These are phyloP conservation scores for Arabidopsis lyrata DNA, from an alignment of 441 rosid species.

Conservation along the genomic window DNA sequence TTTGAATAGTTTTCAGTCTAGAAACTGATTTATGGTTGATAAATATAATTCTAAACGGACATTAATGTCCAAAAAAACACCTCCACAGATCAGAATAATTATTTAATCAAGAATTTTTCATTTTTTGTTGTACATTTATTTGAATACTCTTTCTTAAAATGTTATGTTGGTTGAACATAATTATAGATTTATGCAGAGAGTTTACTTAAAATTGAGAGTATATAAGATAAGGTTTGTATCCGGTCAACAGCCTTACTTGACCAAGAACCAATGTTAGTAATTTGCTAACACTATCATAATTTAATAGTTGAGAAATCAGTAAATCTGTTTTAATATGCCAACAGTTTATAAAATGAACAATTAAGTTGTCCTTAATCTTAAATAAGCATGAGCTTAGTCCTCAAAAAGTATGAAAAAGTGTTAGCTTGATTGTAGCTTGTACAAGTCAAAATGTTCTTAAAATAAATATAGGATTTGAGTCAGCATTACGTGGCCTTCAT, in stretches of 20 bases:
- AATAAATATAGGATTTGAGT: conserved; percentile 21
- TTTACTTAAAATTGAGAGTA: not conserved
- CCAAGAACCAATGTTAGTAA: not conserved
- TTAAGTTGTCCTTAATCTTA: conserved; percentile 17
- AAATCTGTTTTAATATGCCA: not conserved
- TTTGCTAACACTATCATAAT: not conserved
- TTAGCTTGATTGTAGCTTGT: conserved; percentile 12
- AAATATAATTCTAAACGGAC: too few relatives aligned
- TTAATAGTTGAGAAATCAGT: not conserved
- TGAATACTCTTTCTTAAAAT: not conserved
- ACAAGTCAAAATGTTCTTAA: conserved; percentile 27
- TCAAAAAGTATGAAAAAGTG: conserved; percentile 16
- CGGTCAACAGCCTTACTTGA: not conserved
- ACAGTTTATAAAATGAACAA: not conserved
- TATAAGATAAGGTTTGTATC: not conserved
- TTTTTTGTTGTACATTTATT: not conserved
- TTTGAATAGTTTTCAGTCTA: not conserved
- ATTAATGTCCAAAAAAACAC: not conserved
- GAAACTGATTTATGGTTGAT: not conserved
- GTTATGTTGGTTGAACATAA: not conserved
- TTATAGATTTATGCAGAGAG: not conserved
- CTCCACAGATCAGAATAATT: not conserved
- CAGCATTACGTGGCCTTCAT: conserved; percentile 43
- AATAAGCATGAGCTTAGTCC: conserved; percentile 36
- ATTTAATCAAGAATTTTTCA: not conserved